phyloP scores from a whole-genome alignment of 768 basidiomycete genomes.

The Floccularia luteovirens region DNA sequence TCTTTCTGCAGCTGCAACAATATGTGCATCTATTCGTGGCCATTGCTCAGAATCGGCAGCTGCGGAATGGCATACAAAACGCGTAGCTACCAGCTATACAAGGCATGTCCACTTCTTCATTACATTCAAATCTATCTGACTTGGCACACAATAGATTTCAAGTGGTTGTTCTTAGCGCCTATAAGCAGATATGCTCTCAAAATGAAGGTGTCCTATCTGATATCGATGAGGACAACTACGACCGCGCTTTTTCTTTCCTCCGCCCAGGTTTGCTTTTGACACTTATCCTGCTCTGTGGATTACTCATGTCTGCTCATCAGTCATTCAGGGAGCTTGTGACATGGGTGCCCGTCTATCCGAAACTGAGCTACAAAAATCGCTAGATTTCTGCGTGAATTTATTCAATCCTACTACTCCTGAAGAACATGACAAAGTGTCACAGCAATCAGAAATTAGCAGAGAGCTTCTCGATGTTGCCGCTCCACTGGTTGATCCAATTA shows the following conservation, averaged over 20 bases:
- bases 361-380: conserved; percentile 63
- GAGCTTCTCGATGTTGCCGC: conserved; percentile 46
- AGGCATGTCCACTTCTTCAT: conserved; percentile 25
- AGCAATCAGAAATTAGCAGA: conserved; percentile 17
- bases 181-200: conserved; percentile 65
- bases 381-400: conserved; percentile 71
- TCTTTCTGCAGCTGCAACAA: conserved; percentile 47
- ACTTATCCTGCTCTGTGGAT: background rate
- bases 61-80: conserved; percentile 46
- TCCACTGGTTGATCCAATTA: conserved; percentile 37
- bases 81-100: conserved; percentile 51
- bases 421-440: conserved; percentile 37
- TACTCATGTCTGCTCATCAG: conserved; percentile 22
- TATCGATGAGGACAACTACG: conserved; percentile 63
- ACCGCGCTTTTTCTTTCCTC: conserved; percentile 56
- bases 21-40: conserved; percentile 46
- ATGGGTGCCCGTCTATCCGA: conserved; percentile 68
- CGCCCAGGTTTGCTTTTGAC: conserved; percentile 39
- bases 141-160: conserved; percentile 45
- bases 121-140: background rate
- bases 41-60: conserved; percentile 40
- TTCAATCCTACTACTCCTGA: conserved; percentile 66
- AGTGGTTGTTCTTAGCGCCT: conserved; percentile 65
- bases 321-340: conserved; percentile 76
- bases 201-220: conserved; percentile 48